Percentiles rank a stretch among this genome's conserved stretches.
Evolutionary conservation across 192 early-diverging fungal genomes (phyloP).

Genomic region (Radiomyces spectabilis): DNA sequence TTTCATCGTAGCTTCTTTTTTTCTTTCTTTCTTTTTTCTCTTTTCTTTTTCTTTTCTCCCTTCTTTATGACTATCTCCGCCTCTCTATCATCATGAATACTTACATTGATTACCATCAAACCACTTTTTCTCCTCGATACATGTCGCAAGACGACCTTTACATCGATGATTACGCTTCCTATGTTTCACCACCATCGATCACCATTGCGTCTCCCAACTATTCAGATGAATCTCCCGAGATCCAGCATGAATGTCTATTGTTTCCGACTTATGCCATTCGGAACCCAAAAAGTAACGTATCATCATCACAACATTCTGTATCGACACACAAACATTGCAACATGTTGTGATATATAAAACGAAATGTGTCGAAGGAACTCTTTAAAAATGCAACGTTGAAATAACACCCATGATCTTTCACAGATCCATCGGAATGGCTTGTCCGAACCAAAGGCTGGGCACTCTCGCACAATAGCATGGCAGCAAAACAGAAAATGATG

Average conservation of each 20-base stretch:
- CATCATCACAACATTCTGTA: not conserved
- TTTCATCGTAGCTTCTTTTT: too few species aligned
- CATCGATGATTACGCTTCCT: not conserved
- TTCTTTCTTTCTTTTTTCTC: not conserved
- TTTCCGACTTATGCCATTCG: slow-evolving; percentile 1
- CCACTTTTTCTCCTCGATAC: not conserved
- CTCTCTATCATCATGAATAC: not conserved
- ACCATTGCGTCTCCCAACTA: not conserved
- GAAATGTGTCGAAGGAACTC: too few species aligned
- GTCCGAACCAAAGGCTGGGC: slow-evolving; percentile 27
- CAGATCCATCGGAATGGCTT: slow-evolving; percentile 21
- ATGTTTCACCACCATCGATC: not conserved
- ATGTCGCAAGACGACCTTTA: not conserved
- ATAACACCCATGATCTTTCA: not conserved
- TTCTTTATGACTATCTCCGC: not conserved
- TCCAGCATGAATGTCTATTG: slow-evolving; percentile 1
- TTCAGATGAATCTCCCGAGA: not conserved
- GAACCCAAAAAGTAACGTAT: not conserved
- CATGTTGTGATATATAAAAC: too few species aligned
- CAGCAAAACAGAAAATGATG: slow-evolving; percentile 18
- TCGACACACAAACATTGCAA: not conserved
- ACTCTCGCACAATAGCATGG: slow-evolving; percentile 17
- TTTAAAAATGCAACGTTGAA: not conserved
- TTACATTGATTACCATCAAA: not conserved
- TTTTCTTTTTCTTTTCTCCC: not conserved